Percentiles rank a stretch among this genome's conserved stretches.
phyloP scores from a whole-genome alignment of 2,329 filamentous ascomycete species.

The Fusarium austroafricanum region DNA sequence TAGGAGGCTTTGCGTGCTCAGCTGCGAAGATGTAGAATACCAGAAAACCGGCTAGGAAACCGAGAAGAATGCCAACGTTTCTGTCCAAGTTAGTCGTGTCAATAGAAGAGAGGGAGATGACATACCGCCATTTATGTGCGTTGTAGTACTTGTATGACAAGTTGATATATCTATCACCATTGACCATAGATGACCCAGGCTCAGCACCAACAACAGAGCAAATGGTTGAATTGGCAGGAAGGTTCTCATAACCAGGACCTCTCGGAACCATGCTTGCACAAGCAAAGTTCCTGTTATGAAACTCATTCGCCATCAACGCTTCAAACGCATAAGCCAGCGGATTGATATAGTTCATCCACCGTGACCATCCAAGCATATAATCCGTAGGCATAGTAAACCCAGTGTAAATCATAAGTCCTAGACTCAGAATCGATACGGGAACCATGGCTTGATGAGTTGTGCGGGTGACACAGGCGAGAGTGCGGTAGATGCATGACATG shows the following conservation, averaged over 20 bases:
- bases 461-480: constrained; percentile 45
- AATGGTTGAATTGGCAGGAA: constrained; percentile 59
- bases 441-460: constrained; percentile 55
- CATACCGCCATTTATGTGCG: constrained; percentile 64
- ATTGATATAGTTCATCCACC: constrained; percentile 75
- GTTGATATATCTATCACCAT: constrained; percentile 70
- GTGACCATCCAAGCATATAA: constrained; percentile 47
- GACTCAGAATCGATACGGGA: constrained; percentile 63
- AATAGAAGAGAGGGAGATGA: accelerated
- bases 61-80: constrained; percentile 76
- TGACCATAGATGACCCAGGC: constrained; percentile 64
- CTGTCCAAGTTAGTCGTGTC: constrained; percentile 44
- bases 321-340: constrained; percentile 66
- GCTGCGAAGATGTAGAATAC: constrained; percentile 70
- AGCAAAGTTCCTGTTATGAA: constrained; percentile 62
- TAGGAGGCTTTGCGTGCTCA: constrained; percentile 72
- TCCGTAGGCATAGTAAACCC: constrained; percentile 44
- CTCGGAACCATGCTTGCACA: constrained; percentile 65
- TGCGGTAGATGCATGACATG: constrained; percentile 49
- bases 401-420: constrained; percentile 65
- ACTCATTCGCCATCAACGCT: constrained; percentile 45
- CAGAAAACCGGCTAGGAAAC: constrained; percentile 73
- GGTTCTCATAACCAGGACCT: constrained; percentile 48
- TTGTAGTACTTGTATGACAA: constrained; percentile 67
- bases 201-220: constrained; percentile 67